Base-by-base conservation (phyloP, 805 yeast species). In the Nakazawaea wickerhamii region DNA sequence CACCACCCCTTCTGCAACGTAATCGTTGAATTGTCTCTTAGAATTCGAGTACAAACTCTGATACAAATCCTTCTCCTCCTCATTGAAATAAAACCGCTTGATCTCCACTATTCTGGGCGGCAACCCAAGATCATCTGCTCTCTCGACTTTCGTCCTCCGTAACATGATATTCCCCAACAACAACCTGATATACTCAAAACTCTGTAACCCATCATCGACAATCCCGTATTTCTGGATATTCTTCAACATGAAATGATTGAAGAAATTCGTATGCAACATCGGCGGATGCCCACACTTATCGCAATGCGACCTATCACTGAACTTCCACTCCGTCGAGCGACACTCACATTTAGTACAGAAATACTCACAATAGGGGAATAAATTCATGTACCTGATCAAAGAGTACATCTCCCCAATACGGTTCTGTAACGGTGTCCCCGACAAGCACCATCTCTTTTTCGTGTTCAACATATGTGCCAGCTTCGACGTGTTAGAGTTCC, bases 401-500 rank as follows among this genome's bases (percentile, higher is more conserved):
- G 98, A 90, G 61, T 93, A 93, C 70, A 93, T 75, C 65, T 93
- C 99, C 34, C 99, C 99, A 55, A 93, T 90, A 48, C 98, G 71
- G 59, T 93, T 93, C 55, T 93, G 99, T 49, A 93, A 67, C 1
- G 99, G 99, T 0, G 99, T 93, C 52, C 99, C 99, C 4, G 95
- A 78, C 23, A 93, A 61, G 62, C 99, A 93, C 84, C 96, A 86
- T 50, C 95, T 65, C 53, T 88, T 86, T 40, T 78, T 67, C 8
- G 95, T 78, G 25, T 71, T 64, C 44, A 93, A 63, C 46, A 70
- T 68, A 57, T 86, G 87, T 1, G 95, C 96, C 2, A 98, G 95
- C 51, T 84, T 81, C 0, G 98, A 90, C 0, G 99, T 93, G 20
- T 91, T 91, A 41, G 93, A 81, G 43, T 89, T 89, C 45, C 98